phyloP scores from a whole-genome alignment of 2,329 filamentous ascomycete species.

The Cyphellophora europaea region DNA sequence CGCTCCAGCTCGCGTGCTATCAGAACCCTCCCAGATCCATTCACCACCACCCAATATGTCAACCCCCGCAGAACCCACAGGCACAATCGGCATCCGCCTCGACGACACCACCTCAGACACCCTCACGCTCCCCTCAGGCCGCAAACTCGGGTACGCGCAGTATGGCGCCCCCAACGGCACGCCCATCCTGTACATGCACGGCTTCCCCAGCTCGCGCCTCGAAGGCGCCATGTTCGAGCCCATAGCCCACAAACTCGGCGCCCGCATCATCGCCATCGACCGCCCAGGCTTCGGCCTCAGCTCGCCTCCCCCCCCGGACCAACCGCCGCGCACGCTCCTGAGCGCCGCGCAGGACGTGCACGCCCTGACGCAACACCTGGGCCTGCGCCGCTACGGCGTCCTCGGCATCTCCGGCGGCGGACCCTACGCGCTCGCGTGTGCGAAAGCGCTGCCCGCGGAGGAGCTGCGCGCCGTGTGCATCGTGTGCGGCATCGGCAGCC shows the following conservation, averaged over 20 bases:
- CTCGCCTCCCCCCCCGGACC: slow-evolving; percentile 28
- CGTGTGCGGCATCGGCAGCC: slow-evolving; percentile 21
- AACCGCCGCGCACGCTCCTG: slow-evolving; percentile 27
- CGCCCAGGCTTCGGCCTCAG: slow-evolving; percentile 33
- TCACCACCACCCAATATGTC: too few species aligned
- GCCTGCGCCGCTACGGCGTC: slow-evolving; percentile 31
- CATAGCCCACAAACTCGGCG: slow-evolving; percentile 22
- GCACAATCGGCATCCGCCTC: too few species aligned
- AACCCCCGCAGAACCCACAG: too few species aligned
- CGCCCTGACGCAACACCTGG: slow-evolving; percentile 30
- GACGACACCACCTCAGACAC: slow-evolving; percentile 22
- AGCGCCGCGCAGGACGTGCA: slow-evolving; percentile 35
- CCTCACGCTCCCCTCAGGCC: slow-evolving; percentile 24
- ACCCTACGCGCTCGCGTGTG: slow-evolving; percentile 39
- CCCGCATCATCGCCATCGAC: slow-evolving; percentile 34
- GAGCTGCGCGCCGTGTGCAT: slow-evolving; percentile 5
- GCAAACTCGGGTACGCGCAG: slow-evolving; percentile 30
- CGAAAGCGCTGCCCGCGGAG: slow-evolving; percentile 25
- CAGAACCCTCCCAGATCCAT: too few species aligned
- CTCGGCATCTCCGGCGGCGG: slow-evolving; percentile 38
- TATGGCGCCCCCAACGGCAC: slow-evolving; percentile 27
- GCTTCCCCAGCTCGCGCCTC: slow-evolving; percentile 33
- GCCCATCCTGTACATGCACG: slow-evolving; percentile 34
- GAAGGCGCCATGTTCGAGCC: slow-evolving; percentile 29
- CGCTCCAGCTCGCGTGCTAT: too few species aligned